Conservation (phyloP, 2,329 filamentous ascomycete species). For the Elsinoe perseae region DNA sequence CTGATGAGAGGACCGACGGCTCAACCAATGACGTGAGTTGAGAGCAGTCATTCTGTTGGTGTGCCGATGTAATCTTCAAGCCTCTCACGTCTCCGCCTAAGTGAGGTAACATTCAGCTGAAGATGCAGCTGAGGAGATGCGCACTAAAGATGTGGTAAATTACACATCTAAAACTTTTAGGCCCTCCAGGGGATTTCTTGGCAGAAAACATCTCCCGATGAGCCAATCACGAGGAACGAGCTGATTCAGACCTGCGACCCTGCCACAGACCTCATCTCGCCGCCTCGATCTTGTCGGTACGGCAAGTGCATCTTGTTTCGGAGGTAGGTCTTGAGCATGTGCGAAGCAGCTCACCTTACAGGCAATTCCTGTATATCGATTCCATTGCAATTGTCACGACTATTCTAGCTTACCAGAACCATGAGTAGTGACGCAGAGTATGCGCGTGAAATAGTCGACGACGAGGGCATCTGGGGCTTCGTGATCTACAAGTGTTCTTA, state of each 20-base stretch:
- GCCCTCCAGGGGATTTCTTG: not conserved
- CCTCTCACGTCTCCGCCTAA: not conserved
- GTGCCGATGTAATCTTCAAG: not conserved
- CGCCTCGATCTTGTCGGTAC: not conserved
- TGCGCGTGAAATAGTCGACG: not conserved
- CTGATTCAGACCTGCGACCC: not conserved
- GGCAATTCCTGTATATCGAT: too few relatives aligned
- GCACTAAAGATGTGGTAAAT: not conserved
- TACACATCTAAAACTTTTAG: not conserved
- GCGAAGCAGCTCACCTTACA: too few relatives aligned
- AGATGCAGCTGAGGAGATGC: not conserved
- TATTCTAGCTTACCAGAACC: not conserved
- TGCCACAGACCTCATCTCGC: not conserved
- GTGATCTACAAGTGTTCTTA: not conserved
- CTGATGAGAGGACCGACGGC: not conserved
- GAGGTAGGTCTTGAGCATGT: not conserved
- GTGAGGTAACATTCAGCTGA: not conserved
- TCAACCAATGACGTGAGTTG: not conserved
- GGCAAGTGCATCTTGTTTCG: not conserved
- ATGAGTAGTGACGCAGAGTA: constrained; percentile 10
- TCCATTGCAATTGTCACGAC: too few relatives aligned
- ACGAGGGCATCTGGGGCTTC: constrained; percentile 2
- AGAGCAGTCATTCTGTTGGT: not conserved
- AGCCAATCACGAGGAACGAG: not conserved
- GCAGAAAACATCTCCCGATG: not conserved